Evolutionary conservation across 2,329 filamentous ascomycete genomes (phyloP).

Genomic region (Cladorrhinum sp.): DNA sequence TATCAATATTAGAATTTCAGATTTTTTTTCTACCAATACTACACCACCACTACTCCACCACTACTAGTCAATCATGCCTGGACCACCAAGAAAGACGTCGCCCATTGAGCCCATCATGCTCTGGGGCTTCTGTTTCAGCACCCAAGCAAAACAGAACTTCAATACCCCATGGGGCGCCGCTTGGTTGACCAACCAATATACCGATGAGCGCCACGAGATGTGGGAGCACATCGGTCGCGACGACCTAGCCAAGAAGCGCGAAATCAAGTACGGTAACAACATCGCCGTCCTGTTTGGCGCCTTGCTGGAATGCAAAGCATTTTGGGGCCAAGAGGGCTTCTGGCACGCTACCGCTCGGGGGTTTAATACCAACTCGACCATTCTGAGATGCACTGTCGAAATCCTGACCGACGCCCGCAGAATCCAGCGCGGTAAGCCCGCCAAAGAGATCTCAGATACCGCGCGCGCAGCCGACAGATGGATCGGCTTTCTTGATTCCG

Average conservation of each 20-base stretch:
- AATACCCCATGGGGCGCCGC: conserved; percentile 20
- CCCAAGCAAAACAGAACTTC: conserved; percentile 16
- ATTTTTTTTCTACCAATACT: too few species aligned
- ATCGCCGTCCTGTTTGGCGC: conserved; percentile 23
- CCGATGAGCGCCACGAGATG: conserved; percentile 15
- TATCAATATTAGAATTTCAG: background rate
- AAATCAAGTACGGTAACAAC: conserved; percentile 27
- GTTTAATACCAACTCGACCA: conserved; percentile 15
- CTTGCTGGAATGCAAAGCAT: conserved; percentile 12
- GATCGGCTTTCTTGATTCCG: conserved; percentile 23
- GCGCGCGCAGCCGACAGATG: conserved; percentile 24
- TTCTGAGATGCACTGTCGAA: conserved; percentile 10
- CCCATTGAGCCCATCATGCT: conserved; percentile 20
- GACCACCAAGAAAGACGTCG: background rate
- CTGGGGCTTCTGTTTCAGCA: conserved; percentile 20
- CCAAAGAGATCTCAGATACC: conserved; percentile 17
- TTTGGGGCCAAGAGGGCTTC: conserved; percentile 13
- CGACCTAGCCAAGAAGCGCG: conserved; percentile 17
- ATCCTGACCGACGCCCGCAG: conserved; percentile 22
- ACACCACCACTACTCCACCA: too few species aligned
- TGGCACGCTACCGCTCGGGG: conserved; percentile 22
- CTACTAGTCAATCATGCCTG: background rate
- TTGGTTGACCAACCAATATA: conserved; percentile 21
- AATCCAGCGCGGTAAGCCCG: conserved; percentile 9
- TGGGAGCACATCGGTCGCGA: conserved; percentile 5